A percentile compares a stretch with the other conserved stretches of the same genome.
Conservation (phyloP, 768 basidiomycete genomes). For the Panellus pusillus region DNA sequence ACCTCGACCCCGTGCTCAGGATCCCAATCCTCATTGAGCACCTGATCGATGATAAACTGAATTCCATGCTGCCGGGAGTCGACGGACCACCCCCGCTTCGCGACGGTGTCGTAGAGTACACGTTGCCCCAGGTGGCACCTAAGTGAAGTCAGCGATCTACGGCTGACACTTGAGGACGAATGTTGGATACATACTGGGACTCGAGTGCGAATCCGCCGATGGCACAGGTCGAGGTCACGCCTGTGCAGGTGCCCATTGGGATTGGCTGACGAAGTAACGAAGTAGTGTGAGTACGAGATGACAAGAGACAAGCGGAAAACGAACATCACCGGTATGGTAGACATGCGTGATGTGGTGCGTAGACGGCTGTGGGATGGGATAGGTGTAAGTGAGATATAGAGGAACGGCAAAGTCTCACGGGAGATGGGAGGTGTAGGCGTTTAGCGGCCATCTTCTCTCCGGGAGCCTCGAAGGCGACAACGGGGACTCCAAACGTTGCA, state of each 20-base stretch:
- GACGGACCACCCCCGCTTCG: conserved; percentile 72
- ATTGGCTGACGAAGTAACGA: conserved; percentile 56
- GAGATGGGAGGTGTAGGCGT: conserved; percentile 84
- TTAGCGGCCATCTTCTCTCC: conserved; percentile 68
- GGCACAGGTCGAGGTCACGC: conserved; percentile 53
- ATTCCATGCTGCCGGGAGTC: conserved; percentile 42
- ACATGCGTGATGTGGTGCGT: conserved; percentile 80
- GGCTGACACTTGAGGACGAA: no score
- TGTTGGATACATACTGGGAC: conserved; percentile 40
- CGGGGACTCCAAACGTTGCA: conserved; percentile 88
- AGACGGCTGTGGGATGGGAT: conserved; percentile 49
- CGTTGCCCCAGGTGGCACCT: conserved; percentile 89
- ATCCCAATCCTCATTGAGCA: conserved; percentile 37
- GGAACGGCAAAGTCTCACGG: conserved; percentile 45
- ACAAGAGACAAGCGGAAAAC: conserved; percentile 17
- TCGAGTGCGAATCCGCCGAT: conserved; percentile 82
- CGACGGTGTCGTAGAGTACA: conserved; percentile 84
- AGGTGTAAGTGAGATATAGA: neutral
- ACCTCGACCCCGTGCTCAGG: conserved; percentile 36
- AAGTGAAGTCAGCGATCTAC: neutral
- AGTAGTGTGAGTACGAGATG: neutral
- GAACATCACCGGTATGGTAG: conserved; percentile 84
- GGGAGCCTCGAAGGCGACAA: conserved; percentile 88
- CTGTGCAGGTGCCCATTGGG: conserved; percentile 81
- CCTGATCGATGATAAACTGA: conserved; percentile 27